Conservation (phyloP, 1,139 yeast species). For the Blastobotrys aristatus region DNA sequence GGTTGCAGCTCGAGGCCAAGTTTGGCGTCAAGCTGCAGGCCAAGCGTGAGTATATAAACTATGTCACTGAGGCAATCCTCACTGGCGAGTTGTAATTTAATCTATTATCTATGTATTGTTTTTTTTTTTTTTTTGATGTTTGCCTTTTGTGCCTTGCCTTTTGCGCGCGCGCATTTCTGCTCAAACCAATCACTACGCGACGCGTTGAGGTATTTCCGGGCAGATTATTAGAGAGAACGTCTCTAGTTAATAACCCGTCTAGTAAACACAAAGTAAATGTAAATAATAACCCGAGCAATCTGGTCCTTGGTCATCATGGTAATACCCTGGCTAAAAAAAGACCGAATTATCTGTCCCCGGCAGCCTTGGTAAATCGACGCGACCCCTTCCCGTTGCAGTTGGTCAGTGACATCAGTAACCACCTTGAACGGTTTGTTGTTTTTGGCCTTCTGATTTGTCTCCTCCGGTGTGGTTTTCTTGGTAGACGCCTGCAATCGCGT, state of each 20-base stretch:
- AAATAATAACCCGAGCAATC: slow-evolving; percentile 30
- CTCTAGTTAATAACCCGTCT: slow-evolving; percentile 1
- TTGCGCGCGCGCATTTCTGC: background rate
- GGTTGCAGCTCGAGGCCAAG: slow-evolving; percentile 35
- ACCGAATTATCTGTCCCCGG: slow-evolving; percentile 33
- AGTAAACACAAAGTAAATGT: slow-evolving; percentile 19
- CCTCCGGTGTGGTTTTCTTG: slow-evolving; percentile 10
- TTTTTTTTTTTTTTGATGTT: background rate
- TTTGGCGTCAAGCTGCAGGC: slow-evolving; percentile 34
- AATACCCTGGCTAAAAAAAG: slow-evolving; percentile 36
- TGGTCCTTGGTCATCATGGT: slow-evolving; percentile 36
- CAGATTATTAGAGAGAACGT: no score
- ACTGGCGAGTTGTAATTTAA: slow-evolving; percentile 35
- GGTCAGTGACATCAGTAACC: slow-evolving; percentile 13
- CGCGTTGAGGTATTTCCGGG: no score
- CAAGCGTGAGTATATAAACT: slow-evolving; percentile 38
- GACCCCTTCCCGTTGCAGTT: slow-evolving; percentile 52
- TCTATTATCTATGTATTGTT: background rate
- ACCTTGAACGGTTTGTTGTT: slow-evolving; percentile 7
- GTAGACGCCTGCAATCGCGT: slow-evolving; percentile 68
- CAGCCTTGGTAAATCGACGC: slow-evolving; percentile 66
- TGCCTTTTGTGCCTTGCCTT: background rate
- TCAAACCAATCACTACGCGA: no score
- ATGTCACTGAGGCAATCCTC: slow-evolving; percentile 38
- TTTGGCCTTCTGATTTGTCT: background rate